Evolutionary conservation across 495 filamentous ascomycete genomes (phyloP), one percentile per base, ranked within the genome.

Genomic region (Annulohypoxylon bovei): DNA sequence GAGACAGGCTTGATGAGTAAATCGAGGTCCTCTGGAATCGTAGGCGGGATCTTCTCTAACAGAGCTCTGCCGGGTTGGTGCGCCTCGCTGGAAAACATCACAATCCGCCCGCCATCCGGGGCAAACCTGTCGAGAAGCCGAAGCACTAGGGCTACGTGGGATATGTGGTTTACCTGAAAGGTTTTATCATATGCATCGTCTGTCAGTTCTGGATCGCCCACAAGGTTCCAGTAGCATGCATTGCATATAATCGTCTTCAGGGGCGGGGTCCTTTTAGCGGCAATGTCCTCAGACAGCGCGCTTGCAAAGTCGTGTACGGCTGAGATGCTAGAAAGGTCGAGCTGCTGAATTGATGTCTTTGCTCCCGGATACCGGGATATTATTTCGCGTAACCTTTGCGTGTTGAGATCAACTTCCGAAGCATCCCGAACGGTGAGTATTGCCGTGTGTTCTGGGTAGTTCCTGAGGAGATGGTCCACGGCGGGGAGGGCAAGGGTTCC

Each of bases 401-500:
- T 85, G 65, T 84, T 85, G 25, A 68, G 46, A 27, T 85, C 82
- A 12, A 46, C 52, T 33, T 77, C 68, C 3, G 80, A 80, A 12
- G 65, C 32, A 54, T 84, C 79, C 3, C 84, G 75, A 3, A 86
- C 83, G 3, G 81, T 81, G 18, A 80, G 74, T n/a, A 86, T 66
- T 4, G 76, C 44, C 0, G 80, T 82, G 59, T 77, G 72, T 1
- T 73, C 39, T n/a, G 82, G 77, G 42, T 81, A 82, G 1, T 64
- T 63, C 0, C 63, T 62, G 2, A 85, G 76, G 22, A 86, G 76
- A 28, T 80, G 63, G 7, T 81, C 58, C 9, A 82, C 79, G 1
- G 83, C 79, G 8, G 75, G 80, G 18, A 84, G 75, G 2, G 77
- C 84, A 9, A 84, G 74, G 14, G 83, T 82, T 59, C 83, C 77